Base-by-base conservation (phyloP, 768 basidiomycete species). In the Pulveroboletus sp. region DNA sequence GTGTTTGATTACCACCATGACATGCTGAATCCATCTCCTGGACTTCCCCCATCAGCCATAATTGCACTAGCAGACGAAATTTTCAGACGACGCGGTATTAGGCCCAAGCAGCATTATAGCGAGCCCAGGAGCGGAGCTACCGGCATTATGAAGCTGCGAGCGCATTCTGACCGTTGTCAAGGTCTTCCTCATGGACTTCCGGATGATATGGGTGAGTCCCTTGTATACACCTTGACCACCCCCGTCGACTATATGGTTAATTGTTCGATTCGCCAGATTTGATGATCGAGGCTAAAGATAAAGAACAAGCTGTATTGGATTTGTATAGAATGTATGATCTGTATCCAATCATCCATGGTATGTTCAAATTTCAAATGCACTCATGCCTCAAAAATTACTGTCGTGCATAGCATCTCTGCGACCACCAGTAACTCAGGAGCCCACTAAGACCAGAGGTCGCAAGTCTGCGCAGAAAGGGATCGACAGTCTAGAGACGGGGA, bases 241-340 rank as follows among this genome's bases (percentile, higher is more conserved):
- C 21, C 6, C 31, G 4, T 40, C 9, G 15, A 26, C 8, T 6
- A 6, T 18, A 41, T n/a, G 9, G 24, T 8, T 46, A 12, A 44
- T 21, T n/a, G 55, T 27, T 12, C 3, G 21, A 3, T 18, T 17
- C 11, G 36, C 60, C 76, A 61, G 91, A 94, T 70, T 61, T 94
- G 56, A 93, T 94, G 92, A 91, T 93, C 51, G 92, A 94, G 75
- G 90, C 90, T 3, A 91, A 93, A 65, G 89, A 89, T 67, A 89
- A 93, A 70, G 93, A 95, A 65, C 93, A 94, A 63, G 93, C 93
- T 2, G 93, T 96, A 6, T 77, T 96, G 49, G 82, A 94, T 54
- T 61, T 95, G 39, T 83, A 90, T 62, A 67, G 91, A 50, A 83
- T 88, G 28, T 95, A 96, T 58, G 74, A 72, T 40, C 65, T 94